These are phyloP conservation scores for Cercospora janseana DNA, from an alignment of 2,329 filamentous ascomycete species.

Conservation along the genomic window DNA sequence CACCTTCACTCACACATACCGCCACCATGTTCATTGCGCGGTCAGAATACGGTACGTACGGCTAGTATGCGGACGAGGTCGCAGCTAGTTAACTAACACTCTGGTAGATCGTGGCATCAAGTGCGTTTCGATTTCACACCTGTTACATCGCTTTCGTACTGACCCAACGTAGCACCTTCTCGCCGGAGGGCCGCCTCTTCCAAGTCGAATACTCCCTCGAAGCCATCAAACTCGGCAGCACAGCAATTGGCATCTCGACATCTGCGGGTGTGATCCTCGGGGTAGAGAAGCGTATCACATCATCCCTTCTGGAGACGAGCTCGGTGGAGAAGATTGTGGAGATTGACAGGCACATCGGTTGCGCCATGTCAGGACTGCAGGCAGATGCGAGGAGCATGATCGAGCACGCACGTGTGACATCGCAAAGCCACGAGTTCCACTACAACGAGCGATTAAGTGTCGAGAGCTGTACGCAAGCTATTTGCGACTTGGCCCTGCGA, in stretches of 20 bases:
- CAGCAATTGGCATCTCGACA: conserved; percentile 94
- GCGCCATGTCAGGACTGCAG: conserved; percentile 97
- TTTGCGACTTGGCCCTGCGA: conserved; percentile 92
- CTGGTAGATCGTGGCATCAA: conserved; percentile 93
- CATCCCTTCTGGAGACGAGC: conserved; percentile 92
- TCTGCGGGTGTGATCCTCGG: conserved; percentile 93
- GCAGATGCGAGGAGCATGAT: conserved; percentile 97
- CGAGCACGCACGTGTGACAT: conserved; percentile 93
- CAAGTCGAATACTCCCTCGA: conserved; percentile 99
- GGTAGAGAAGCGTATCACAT: conserved; percentile 98
- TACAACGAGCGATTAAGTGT: conserved; percentile 93
- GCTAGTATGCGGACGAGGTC: conserved; percentile 19
- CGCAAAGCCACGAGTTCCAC: conserved; percentile 96
- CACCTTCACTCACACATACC: conserved; percentile 22
- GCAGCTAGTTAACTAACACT: conserved; percentile 28
- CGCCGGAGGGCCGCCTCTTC: conserved; percentile 97
- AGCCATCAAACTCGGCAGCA: conserved; percentile 98
- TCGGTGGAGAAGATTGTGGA: conserved; percentile 99
- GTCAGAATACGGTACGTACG: conserved; percentile 92
- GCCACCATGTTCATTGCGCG: conserved; percentile 98
- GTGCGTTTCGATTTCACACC: conserved; percentile 49
- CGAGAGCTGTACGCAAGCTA: conserved; percentile 97
- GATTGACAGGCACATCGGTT: conserved; percentile 97
- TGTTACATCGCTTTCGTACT: conserved; percentile 24
- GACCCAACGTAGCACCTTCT: conserved; percentile 76